phyloP scores from a whole-genome alignment of 345 rosid genomes.

The Pistacia integerrima region DNA sequence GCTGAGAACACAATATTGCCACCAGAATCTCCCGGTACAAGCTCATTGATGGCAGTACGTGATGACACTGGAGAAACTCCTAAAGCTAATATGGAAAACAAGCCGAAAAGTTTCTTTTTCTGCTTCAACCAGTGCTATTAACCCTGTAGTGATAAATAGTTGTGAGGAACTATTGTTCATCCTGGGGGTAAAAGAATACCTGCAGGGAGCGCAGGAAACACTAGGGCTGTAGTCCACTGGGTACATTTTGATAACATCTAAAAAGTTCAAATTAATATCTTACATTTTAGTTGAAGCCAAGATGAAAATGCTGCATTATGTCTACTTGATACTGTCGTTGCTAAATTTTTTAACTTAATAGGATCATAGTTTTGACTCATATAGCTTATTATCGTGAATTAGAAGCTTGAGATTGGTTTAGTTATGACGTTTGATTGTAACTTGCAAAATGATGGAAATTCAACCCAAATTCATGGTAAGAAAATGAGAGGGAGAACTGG shows the following conservation, averaged over 20 bases:
- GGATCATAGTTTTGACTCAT: not conserved
- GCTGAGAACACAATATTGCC: slow-evolving; percentile 66
- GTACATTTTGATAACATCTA: slow-evolving; percentile 17
- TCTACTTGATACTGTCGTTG: not conserved
- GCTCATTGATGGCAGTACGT: slow-evolving; percentile 78
- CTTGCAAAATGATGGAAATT: slow-evolving; percentile 8
- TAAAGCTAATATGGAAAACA: slow-evolving; percentile 54
- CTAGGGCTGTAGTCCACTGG: slow-evolving; percentile 14
- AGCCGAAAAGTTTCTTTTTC: slow-evolving; percentile 70
- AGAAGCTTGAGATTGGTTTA: not conserved
- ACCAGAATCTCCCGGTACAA: slow-evolving; percentile 91
- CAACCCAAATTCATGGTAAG: not conserved
- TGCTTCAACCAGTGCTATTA: slow-evolving; percentile 84
- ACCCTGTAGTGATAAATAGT: slow-evolving; percentile 15
- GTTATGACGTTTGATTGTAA: not conserved
- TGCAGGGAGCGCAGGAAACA: slow-evolving; percentile 11
- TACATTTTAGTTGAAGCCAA: slow-evolving; percentile 13
- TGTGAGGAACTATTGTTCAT: not conserved
- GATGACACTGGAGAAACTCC: slow-evolving; percentile 73
- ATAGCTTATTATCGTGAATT: not conserved
- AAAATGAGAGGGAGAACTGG: not conserved
- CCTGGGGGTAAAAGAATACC: slow-evolving; percentile 18
- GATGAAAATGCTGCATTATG: not conserved
- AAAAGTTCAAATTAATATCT: slow-evolving; percentile 13
- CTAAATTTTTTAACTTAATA: not conserved